Evolutionary conservation across 768 basidiomycete species (phyloP), one percentile per base, ranked within the genome.

Genomic region (Rhizopogon vinicolor): DNA sequence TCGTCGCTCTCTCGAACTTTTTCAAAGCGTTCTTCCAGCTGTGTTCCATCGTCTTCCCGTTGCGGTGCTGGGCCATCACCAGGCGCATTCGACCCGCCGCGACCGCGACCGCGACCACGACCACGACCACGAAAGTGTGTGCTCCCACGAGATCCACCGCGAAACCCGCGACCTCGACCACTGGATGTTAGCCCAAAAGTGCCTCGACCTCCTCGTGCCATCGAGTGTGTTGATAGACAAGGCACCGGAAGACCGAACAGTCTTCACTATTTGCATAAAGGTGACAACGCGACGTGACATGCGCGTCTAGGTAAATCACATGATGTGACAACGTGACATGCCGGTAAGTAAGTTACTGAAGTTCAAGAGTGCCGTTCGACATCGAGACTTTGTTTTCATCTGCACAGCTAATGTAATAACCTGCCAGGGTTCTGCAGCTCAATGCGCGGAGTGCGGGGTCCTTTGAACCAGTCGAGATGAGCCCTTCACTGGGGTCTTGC

Each of bases 41-140:
- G 86, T 1, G 91, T 92, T 13, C 93, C 95, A 62, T 98, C 95
- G 58, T 96, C 93, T 67, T 92, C 92, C 59, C 91, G 81, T 65
- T 81, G 79, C 5, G 83, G 84, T 18, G 75, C 79, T 19, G 72
- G 71, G 19, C 78, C 71, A 35, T 84, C 83, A 48, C 73, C 77
- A 28, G 66, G 71, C 44, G 69, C 69, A 50, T 72, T 63, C 29
- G 70, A 62, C 33, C 66, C 60, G 19, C 72, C 69, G 14, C 73
- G 64, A 25, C 70, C 73, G 54, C 79, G 70, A 31, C 82, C 81
- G 58, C 81, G 68, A 33, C 75, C 72, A 33, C 78, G 78, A 35
- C 85, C 74, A 37, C 35, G 35, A 14, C 82, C 79, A 50, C 85
- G 71, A 54, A 71, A 77, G 18, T 63, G 63, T 1, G 65, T 62